A percentile compares a stretch with the other conserved stretches of the same genome.
These are phyloP conservation scores for Thalia dealbata DNA, from an alignment of 176 grass and related monocot species.

Conservation along the genomic window DNA sequence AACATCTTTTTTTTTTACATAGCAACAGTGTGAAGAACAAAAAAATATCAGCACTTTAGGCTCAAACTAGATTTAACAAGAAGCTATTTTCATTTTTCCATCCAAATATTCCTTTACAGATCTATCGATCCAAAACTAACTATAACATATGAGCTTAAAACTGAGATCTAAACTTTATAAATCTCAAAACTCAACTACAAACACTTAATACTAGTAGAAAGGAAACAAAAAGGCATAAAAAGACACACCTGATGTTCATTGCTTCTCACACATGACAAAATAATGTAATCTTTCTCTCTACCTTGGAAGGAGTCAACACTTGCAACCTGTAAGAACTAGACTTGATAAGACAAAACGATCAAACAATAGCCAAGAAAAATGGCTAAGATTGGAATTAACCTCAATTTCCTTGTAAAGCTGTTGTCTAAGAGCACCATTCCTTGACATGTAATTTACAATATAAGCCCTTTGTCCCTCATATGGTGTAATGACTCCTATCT, in stretches of 20 bases:
- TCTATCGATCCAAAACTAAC: not conserved
- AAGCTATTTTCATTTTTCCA: no score
- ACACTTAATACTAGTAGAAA: not conserved
- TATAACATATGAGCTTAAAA: not conserved
- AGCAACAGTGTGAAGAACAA: no score
- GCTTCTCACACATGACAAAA: constrained; percentile 96
- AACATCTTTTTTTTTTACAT: no score
- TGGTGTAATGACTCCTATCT: constrained; percentile 99
- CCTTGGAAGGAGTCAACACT: constrained; percentile 99
- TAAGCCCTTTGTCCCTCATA: constrained; percentile 99
- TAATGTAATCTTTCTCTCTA: constrained; percentile 99
- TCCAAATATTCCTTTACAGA: no score
- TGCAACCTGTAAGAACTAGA: constrained; percentile 59
- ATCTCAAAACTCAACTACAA: not conserved
- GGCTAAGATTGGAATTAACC: constrained; percentile 25
- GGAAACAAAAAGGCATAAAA: constrained; percentile 2
- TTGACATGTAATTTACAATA: constrained; percentile 98
- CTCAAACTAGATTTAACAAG: no score
- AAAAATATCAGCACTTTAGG: no score
- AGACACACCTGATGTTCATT: constrained; percentile 87
- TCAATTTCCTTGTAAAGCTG: constrained; percentile 99
- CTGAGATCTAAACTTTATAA: not conserved
- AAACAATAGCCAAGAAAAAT: not conserved
- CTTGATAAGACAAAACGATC: constrained; percentile 10
- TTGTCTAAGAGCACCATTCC: constrained; percentile 91